A percentile compares a stretch with the other conserved stretches of the same genome.
Conservation (phyloP, 2,329 filamentous ascomycete genomes). For the Fusarium liriodendri region DNA sequence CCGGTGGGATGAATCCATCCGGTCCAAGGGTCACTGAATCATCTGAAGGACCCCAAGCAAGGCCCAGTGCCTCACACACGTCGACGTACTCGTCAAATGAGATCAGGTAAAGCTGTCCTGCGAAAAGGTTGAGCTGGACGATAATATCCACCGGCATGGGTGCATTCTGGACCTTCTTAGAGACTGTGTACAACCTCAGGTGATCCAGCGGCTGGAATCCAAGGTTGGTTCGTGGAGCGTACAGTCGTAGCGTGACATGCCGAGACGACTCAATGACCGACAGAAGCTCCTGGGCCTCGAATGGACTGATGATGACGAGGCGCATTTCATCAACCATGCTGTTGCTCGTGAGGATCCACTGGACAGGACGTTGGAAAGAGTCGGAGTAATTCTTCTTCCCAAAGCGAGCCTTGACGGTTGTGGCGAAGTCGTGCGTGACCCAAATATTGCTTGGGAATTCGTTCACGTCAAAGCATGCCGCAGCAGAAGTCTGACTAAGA, state of each 20-base stretch:
- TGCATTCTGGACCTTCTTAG: background rate
- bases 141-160: conserved; percentile 46
- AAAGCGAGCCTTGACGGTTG: conserved; percentile 7
- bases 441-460: conserved; percentile 24
- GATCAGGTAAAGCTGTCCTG: conserved; percentile 73
- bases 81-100: conserved; percentile 64
- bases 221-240: conserved; percentile 57
- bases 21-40: conserved; percentile 37
- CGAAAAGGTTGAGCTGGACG: conserved; percentile 71
- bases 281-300: conserved; percentile 67
- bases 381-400: conserved; percentile 14
- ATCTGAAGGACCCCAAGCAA: conserved; percentile 49
- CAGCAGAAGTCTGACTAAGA: conserved; percentile 31
- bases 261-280: conserved; percentile 49
- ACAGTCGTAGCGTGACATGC: conserved; percentile 60
- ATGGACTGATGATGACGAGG: conserved; percentile 62
- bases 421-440: conserved; percentile 36
- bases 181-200: conserved; percentile 34
- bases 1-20: conserved; percentile 50
- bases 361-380: conserved; percentile 37
- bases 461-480: conserved; percentile 10
- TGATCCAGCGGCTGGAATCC: conserved; percentile 28
- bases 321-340: fast-evolving
- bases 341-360: conserved; percentile 35
- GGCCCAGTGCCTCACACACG: conserved; percentile 63